Evolutionary conservation across 129 eudicot genomes (phyloP).

Genomic region (Scalesia atractyloides): DNA sequence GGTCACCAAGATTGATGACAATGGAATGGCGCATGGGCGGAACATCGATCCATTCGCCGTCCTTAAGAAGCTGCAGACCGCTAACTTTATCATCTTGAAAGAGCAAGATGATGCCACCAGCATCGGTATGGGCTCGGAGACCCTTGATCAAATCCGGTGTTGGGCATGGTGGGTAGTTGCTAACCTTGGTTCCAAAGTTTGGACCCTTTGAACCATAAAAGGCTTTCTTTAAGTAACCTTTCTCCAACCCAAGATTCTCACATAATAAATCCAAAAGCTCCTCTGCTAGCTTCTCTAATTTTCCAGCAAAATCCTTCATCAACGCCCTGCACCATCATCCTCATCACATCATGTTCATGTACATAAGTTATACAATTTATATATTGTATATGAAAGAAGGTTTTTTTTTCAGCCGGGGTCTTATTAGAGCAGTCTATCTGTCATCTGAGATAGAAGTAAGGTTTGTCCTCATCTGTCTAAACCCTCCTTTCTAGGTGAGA

Average conservation of each 20-base stretch:
- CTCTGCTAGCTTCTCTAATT: slow-evolving; percentile 60
- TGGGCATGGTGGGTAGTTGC: slow-evolving; percentile 87
- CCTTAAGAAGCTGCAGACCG: slow-evolving; percentile 80
- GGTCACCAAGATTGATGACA: slow-evolving; percentile 74
- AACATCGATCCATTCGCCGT: slow-evolving; percentile 68
- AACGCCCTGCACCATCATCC: slow-evolving; percentile 45
- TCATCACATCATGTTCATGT: not conserved
- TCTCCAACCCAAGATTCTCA: slow-evolving; percentile 69
- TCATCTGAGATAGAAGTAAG: too few species aligned
- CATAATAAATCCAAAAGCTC: slow-evolving; percentile 62
- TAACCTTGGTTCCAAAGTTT: slow-evolving; percentile 73
- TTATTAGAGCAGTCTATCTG: too few species aligned
- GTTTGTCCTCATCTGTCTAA: too few species aligned
- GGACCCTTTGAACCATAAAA: slow-evolving; percentile 71
- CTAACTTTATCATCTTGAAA: slow-evolving; percentile 78
- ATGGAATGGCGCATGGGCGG: slow-evolving; percentile 83
- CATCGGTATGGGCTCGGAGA: slow-evolving; percentile 76
- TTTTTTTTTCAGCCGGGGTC: too few species aligned
- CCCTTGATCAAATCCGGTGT: slow-evolving; percentile 77
- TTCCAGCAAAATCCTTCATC: slow-evolving; percentile 62
- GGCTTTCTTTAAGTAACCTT: slow-evolving; percentile 69
- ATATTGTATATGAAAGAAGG: not conserved
- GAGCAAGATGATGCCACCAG: slow-evolving; percentile 73
- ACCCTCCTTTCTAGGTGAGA: too few species aligned
- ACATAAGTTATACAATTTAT: not conserved